Conservation (phyloP, 495 filamentous ascomycete genomes). For the Trichoderma gamsii region DNA sequence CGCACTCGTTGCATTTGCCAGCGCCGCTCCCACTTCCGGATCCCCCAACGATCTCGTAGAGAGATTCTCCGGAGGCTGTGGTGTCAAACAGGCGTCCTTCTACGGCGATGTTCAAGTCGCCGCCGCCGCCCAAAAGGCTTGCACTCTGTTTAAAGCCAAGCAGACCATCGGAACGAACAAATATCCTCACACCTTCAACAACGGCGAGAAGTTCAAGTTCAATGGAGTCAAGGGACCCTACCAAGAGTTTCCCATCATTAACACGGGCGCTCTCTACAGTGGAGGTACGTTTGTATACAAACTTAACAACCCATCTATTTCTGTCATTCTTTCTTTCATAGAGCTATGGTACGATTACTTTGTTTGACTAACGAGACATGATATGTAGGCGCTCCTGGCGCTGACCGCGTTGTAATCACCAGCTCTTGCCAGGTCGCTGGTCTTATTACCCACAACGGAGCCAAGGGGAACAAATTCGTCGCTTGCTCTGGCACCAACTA, state of each 20-base stretch:
- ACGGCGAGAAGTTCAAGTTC: conserved; percentile 69
- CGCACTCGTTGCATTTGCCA: conserved; percentile 7
- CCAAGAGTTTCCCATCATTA: conserved; percentile 67
- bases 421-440: conserved; percentile 44
- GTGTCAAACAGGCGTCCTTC: conserved; percentile 21
- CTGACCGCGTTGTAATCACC: conserved; percentile 66
- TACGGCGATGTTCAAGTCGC: conserved; percentile 41
- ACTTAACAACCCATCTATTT: background rate
- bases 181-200: conserved; percentile 68
- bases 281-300: conserved; percentile 37
- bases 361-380: background rate
- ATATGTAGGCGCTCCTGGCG: conserved; percentile 44
- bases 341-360: background rate
- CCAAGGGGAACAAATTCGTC: conserved; percentile 60
- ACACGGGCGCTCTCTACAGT: conserved; percentile 43
- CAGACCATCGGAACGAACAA: conserved; percentile 34
- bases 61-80: background rate
- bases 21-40: conserved; percentile 6
- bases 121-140: conserved; percentile 27
- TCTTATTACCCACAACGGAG: conserved; percentile 64
- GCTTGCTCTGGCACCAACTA: conserved; percentile 33
- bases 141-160: conserved; percentile 35
- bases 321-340: background rate
- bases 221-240: conserved; percentile 44
- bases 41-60: too few species aligned